phyloP scores from a whole-genome alignment of 2,329 filamentous ascomycete genomes.

The Pseudogymnoascus sp. region DNA sequence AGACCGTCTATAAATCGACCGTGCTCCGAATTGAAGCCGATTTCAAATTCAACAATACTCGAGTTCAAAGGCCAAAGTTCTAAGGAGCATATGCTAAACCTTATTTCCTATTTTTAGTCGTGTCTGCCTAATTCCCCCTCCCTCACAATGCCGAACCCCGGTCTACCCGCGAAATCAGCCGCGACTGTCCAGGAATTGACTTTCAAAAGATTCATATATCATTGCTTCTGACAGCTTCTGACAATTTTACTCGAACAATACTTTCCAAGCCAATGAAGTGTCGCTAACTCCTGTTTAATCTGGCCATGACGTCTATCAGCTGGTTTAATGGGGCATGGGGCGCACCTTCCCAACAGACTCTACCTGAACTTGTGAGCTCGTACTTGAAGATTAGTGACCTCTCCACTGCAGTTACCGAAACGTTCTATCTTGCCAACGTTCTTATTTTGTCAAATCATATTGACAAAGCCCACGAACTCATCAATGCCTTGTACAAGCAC shows the following conservation, averaged over 20 bases:
- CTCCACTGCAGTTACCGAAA: not conserved
- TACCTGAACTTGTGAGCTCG: constrained; percentile 12
- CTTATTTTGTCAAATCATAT: constrained; percentile 16
- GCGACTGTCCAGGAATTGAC: not conserved
- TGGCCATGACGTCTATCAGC: not conserved
- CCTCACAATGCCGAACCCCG: not conserved
- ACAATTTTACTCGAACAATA: not conserved
- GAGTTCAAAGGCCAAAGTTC: not conserved
- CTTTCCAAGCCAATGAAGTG: not conserved
- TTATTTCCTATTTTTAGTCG: not conserved
- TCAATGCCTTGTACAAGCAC: constrained; percentile 5
- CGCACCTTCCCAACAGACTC: not conserved
- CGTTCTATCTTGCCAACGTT: constrained; percentile 9
- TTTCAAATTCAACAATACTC: not conserved
- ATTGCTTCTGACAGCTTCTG: not conserved
- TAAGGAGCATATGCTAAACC: not conserved
- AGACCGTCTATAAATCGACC: not conserved
- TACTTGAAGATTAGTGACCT: constrained; percentile 11
- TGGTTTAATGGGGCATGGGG: not conserved
- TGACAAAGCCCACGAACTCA: constrained; percentile 9
- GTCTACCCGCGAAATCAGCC: not conserved
- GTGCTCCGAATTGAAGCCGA: not conserved
- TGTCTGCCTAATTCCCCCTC: not conserved
- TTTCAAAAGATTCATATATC: not conserved
- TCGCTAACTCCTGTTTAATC: not conserved